These are phyloP conservation scores for Nematodospora anomalae DNA, from an alignment of 1,139 yeast genomes.

Conservation along the genomic window DNA sequence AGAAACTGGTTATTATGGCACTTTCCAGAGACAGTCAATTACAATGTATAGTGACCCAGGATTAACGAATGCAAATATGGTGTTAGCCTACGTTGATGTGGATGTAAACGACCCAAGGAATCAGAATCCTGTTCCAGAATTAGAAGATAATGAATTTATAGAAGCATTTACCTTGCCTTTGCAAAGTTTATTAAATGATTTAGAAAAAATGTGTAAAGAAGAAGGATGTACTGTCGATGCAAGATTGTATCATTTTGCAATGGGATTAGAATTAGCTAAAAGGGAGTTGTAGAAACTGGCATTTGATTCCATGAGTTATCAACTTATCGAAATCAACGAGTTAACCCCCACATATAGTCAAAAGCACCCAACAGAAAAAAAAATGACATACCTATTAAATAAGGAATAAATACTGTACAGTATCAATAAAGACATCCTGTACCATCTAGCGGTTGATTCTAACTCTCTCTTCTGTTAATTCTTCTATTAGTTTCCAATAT, in stretches of 20 bases:
- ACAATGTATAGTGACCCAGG: conserved; percentile 86
- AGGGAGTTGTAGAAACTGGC: conserved; percentile 1
- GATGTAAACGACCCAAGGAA: conserved; percentile 70
- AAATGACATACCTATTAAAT: too few relatives aligned
- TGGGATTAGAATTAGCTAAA: conserved; percentile 48
- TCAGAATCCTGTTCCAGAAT: conserved; percentile 62
- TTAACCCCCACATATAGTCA: too few relatives aligned
- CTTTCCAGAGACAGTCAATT: conserved; percentile 50
- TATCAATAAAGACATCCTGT: too few relatives aligned
- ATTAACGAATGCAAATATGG: conserved; percentile 85
- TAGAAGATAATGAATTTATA: conserved; percentile 88
- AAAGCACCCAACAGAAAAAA: too few relatives aligned
- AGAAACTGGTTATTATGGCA: conserved; percentile 88
- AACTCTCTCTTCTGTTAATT: too few relatives aligned
- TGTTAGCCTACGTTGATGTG: conserved; percentile 74
- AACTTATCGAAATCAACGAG: too few relatives aligned
- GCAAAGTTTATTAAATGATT: conserved; percentile 51
- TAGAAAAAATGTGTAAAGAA: conserved; percentile 46
- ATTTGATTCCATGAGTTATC: background rate
- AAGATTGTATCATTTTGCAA: conserved; percentile 81
- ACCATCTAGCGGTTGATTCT: too few relatives aligned
- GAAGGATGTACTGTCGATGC: conserved; percentile 84
- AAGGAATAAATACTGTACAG: too few relatives aligned
- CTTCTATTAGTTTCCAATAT: too few relatives aligned
- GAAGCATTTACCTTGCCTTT: conserved; percentile 76